Conservation (phyloP, 345 rosid genomes). For the Gossypium rotundifolium region DNA sequence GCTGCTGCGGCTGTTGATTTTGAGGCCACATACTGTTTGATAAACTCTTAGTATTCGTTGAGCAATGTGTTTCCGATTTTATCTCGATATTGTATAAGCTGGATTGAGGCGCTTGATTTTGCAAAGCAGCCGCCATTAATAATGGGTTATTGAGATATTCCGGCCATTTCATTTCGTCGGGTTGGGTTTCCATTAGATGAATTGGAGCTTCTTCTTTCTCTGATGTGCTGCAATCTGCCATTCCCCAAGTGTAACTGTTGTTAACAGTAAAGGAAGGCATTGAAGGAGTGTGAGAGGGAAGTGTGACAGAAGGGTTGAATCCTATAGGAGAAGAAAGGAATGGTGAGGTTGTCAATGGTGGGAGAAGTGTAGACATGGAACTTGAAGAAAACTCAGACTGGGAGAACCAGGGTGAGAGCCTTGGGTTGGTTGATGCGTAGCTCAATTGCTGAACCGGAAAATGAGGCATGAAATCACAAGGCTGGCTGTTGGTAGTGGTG, state of each 20-base stretch:
- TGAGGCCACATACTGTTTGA: conserved; percentile 49
- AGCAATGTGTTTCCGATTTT: conserved; percentile 62
- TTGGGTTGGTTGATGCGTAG: conserved; percentile 27
- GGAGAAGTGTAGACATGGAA: conserved; percentile 26
- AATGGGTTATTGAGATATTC: conserved; percentile 44
- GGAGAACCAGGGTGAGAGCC: conserved; percentile 29
- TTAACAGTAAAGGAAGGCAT: conserved; percentile 23
- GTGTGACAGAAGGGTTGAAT: conserved; percentile 33
- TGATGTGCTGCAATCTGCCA: conserved; percentile 36
- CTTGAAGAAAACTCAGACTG: conserved; percentile 35
- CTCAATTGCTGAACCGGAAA: conserved; percentile 37
- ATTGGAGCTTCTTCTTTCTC: conserved; percentile 35
- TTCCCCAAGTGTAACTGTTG: conserved; percentile 47
- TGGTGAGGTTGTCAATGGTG: conserved; percentile 22
- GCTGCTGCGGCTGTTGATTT: conserved; percentile 35
- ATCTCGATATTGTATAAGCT: conserved; percentile 43
- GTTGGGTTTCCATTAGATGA: conserved; percentile 27
- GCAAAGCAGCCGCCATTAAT: conserved; percentile 47
- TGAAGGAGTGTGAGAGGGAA: conserved; percentile 31
- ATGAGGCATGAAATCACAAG: conserved; percentile 28
- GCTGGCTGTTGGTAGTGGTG: conserved; percentile 22
- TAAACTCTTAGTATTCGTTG: conserved; percentile 22
- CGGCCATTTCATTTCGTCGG: conserved; percentile 38
- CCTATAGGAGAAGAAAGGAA: conserved; percentile 20
- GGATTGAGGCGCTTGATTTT: conserved; percentile 50